Conservation (phyloP, 2,329 filamentous ascomycete genomes). For the Dothistroma pini region DNA sequence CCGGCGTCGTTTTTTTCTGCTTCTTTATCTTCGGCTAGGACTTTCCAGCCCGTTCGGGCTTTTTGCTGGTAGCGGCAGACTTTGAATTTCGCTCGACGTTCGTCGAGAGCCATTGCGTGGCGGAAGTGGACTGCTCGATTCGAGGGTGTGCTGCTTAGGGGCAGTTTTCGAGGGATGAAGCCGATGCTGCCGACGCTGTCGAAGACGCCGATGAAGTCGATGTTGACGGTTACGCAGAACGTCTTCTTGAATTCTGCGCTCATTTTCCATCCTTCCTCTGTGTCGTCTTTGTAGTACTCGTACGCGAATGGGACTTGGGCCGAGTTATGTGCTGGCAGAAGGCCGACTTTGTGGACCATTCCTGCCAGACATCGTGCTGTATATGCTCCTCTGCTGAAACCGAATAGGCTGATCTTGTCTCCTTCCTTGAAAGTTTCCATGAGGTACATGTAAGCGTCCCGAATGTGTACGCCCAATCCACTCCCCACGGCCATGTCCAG, state of each 20-base stretch:
- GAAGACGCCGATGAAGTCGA: conserved; percentile 46
- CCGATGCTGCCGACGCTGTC: conserved; percentile 45
- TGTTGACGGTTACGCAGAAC: conserved; percentile 43
- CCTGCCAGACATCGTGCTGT: conserved; percentile 49
- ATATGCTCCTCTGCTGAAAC: conserved; percentile 38
- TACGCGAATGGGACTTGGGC: conserved; percentile 44
- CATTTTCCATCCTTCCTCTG: conserved; percentile 39
- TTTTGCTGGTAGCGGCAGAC: conserved; percentile 37
- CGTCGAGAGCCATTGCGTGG: conserved; percentile 46
- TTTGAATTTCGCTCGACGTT: conserved; percentile 46
- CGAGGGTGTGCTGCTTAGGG: conserved; percentile 38
- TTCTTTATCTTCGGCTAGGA: conserved; percentile 15
- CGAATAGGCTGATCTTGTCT: conserved; percentile 22
- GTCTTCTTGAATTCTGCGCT: conserved; percentile 44
- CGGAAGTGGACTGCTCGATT: conserved; percentile 40
- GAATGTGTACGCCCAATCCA: conserved; percentile 37
- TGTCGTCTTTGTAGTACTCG: conserved; percentile 44
- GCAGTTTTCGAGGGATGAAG: conserved; percentile 40
- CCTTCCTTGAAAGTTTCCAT: conserved; percentile 32
- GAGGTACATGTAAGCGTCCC: conserved; percentile 44
- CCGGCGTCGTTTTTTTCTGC: conserved; percentile 13
- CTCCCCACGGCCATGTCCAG: conserved; percentile 45
- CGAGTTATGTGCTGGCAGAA: conserved; percentile 34
- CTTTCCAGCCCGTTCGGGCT: conserved; percentile 24
- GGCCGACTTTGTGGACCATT: conserved; percentile 44